phyloP scores from a whole-genome alignment of 352 stramenopile genomes.

The Globisporangium echinulatum region DNA sequence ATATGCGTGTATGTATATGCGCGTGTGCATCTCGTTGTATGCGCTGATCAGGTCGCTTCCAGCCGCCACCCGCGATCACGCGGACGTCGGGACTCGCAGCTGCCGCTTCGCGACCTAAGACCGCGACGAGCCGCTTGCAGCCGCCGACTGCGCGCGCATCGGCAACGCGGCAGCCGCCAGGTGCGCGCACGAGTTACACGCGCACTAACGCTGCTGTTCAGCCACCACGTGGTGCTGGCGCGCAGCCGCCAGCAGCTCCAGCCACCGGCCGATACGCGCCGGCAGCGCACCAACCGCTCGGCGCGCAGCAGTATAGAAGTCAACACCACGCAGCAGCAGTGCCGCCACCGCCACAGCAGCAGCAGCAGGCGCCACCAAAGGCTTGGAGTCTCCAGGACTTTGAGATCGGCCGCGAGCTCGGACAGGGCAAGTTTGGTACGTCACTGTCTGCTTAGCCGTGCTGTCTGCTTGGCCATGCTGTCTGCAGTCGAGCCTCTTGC shows the following conservation, averaged over 20 bases:
- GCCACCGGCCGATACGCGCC: conserved; percentile 12
- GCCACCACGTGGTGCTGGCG: neutral
- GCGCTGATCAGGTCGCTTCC: conserved; percentile 5
- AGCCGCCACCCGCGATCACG: conserved; percentile 1
- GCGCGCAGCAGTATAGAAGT: conserved; percentile 3
- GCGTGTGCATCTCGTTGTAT: neutral
- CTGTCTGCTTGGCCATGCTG: too few relatives aligned
- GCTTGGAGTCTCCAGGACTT: conserved; percentile 85
- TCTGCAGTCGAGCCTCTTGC: neutral
- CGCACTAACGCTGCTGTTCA: neutral
- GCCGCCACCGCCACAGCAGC: conserved; percentile 3
- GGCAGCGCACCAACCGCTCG: conserved; percentile 1
- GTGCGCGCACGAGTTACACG: neutral
- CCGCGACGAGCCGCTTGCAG: neutral
- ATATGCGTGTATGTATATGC: neutral
- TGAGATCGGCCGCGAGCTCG: conserved; percentile 77
- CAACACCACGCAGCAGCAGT: conserved; percentile 16
- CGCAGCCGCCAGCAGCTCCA: conserved; percentile 17
- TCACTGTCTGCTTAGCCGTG: neutral
- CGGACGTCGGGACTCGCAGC: neutral
- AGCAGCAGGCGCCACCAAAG: conserved; percentile 21
- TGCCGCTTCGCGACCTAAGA: neutral
- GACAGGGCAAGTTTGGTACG: conserved; percentile 82
- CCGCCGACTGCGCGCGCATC: neutral
- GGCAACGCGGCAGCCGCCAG: neutral